A percentile compares a stretch with the other conserved stretches of the same genome.
Conservation (phyloP, 495 filamentous ascomycete genomes). For the Oleoguttula mirabilis region DNA sequence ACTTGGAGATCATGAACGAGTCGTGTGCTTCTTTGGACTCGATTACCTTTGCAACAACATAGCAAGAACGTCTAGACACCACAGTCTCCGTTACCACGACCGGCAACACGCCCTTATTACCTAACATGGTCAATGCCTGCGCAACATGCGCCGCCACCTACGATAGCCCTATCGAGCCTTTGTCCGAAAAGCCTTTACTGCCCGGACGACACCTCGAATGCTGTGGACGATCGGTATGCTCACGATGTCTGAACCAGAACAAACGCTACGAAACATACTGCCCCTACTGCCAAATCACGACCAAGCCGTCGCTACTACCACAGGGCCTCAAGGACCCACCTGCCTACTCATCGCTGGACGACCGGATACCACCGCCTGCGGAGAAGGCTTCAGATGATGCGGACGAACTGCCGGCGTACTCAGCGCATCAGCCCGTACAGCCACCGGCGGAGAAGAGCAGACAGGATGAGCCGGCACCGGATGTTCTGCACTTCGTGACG, state of each 20-base stretch:
- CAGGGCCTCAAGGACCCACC: conserved; percentile 48
- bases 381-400: conserved; percentile 24
- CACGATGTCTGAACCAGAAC: conserved; percentile 54
- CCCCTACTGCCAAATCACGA: conserved; percentile 45
- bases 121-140: conserved; percentile 14
- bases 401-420: conserved; percentile 27
- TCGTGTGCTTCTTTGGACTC: too few relatives aligned
- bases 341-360: conserved; percentile 38
- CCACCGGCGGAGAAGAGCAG: conserved; percentile 22
- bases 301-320: conserved; percentile 39
- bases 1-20: too few relatives aligned
- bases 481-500: conserved; percentile 57
- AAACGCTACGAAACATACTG: conserved; percentile 59
- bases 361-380: conserved; percentile 18
- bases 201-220: conserved; percentile 35
- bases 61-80: too few relatives aligned
- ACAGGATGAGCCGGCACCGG: conserved; percentile 31
- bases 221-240: conserved; percentile 56
- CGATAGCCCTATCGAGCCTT: conserved; percentile 5
- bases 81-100: too few relatives aligned
- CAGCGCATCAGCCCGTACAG: conserved; percentile 22
- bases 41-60: too few relatives aligned
- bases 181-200: conserved; percentile 19
- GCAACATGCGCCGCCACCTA: conserved; percentile 19
- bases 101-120: too few relatives aligned